Percentiles rank a stretch among this genome's conserved stretches.
These are phyloP conservation scores for Brassica nigra DNA, from an alignment of 345 rosid genomes.

Conservation along the genomic window DNA sequence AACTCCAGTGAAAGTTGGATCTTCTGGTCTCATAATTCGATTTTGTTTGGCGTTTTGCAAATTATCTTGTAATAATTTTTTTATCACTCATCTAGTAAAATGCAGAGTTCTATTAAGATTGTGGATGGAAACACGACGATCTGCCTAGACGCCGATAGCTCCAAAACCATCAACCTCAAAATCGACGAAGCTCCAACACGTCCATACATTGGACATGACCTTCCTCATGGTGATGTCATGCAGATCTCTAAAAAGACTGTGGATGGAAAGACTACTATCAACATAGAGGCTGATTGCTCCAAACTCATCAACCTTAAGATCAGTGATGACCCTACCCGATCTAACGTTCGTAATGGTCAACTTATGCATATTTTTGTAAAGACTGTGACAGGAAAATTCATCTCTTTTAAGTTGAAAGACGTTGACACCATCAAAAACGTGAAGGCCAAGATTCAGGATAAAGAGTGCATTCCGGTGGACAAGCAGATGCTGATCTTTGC, in stretches of 20 bases:
- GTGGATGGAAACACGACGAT: conserved; percentile 8
- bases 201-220: neutral
- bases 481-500: neutral
- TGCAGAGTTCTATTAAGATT: neutral
- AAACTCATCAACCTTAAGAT: neutral
- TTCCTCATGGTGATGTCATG: neutral
- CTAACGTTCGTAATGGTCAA: neutral
- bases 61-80: neutral
- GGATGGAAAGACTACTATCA: neutral
- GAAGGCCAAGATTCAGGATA: neutral
- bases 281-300: conserved; percentile 1
- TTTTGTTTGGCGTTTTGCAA: neutral
- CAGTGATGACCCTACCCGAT: neutral
- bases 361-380: neutral
- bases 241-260: neutral
- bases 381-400: neutral
- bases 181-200: neutral
- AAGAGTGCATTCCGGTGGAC: neutral
- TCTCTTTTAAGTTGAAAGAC: neutral
- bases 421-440: neutral
- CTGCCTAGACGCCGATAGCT: neutral
- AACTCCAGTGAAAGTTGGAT: neutral
- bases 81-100: neutral
- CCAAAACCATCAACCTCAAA: conserved; percentile 3
- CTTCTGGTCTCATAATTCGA: neutral